Evolutionary conservation across 2,329 filamentous ascomycete genomes (phyloP).

Genomic region (Pseudocercospora cruenta): DNA sequence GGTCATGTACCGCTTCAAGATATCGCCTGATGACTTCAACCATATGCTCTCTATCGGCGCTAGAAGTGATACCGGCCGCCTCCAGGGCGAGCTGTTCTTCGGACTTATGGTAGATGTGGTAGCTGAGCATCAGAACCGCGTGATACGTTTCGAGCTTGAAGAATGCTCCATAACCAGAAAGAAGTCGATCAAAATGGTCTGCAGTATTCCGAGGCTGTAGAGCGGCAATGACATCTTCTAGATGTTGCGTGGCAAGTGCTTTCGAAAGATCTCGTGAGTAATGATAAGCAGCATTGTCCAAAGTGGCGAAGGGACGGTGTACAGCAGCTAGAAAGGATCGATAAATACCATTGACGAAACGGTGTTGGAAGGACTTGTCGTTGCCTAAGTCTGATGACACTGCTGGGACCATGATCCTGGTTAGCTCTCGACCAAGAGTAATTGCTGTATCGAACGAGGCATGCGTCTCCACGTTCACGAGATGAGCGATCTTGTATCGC

Average conservation of each 20-base stretch:
- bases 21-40: neutral
- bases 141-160: conserved; percentile 3
- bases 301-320: neutral
- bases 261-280: neutral
- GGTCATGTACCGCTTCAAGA: neutral
- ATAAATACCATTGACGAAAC: neutral
- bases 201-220: neutral
- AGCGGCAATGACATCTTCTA: neutral
- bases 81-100: neutral
- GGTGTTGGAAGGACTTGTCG: neutral
- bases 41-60: neutral
- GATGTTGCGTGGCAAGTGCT: neutral
- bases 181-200: neutral
- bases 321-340: neutral
- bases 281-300: neutral
- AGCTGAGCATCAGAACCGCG: neutral
- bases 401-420: neutral
- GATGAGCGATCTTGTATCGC: neutral
- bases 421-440: neutral
- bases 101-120: neutral
- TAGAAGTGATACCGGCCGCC: neutral
- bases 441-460: neutral
- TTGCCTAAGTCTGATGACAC: neutral
- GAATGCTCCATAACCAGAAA: neutral
- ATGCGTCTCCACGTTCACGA: conserved; percentile 4